phyloP scores from a whole-genome alignment of 805 yeast genomes.

The Candida ponderosae region DNA sequence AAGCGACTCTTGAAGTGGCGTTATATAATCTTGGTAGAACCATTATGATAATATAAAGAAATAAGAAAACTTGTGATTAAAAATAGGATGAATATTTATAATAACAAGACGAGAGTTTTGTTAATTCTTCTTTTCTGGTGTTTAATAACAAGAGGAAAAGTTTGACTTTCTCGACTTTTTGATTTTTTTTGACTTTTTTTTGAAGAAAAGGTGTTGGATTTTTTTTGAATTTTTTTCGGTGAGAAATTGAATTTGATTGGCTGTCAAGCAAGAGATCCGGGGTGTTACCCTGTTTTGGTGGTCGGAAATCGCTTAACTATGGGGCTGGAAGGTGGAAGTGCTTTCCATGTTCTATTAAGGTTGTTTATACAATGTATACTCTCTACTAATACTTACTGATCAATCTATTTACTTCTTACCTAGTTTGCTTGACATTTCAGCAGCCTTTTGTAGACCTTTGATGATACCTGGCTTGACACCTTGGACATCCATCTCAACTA shows the following conservation, averaged over 20 bases:
- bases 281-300: neutral
- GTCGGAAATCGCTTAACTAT: too few species aligned
- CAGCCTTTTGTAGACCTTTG: slow-evolving; percentile 85
- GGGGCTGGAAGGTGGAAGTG: too few species aligned
- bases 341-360: too few species aligned
- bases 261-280: slow-evolving; percentile 1
- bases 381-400: too few species aligned
- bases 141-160: too few species aligned
- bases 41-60: slow-evolving; percentile 22
- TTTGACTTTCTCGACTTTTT: too few species aligned
- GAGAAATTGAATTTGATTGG: slow-evolving; percentile 6
- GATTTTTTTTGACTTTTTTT: too few species aligned
- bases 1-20: slow-evolving; percentile 75
- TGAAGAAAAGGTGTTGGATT: slow-evolving; percentile 2
- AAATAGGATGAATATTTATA: neutral
- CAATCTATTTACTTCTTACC: slow-evolving; percentile 53
- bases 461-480: slow-evolving; percentile 85
- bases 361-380: too few species aligned
- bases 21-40: slow-evolving; percentile 52
- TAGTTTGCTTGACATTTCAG: slow-evolving; percentile 60
- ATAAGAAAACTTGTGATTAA: neutral
- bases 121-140: neutral
- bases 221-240: slow-evolving; percentile 4
- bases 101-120: neutral
- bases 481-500: slow-evolving; percentile 84